Percentiles rank a stretch among this genome's conserved stretches.
Conservation (phyloP, 441 rosid species). For the Eutrema salsugineum region DNA sequence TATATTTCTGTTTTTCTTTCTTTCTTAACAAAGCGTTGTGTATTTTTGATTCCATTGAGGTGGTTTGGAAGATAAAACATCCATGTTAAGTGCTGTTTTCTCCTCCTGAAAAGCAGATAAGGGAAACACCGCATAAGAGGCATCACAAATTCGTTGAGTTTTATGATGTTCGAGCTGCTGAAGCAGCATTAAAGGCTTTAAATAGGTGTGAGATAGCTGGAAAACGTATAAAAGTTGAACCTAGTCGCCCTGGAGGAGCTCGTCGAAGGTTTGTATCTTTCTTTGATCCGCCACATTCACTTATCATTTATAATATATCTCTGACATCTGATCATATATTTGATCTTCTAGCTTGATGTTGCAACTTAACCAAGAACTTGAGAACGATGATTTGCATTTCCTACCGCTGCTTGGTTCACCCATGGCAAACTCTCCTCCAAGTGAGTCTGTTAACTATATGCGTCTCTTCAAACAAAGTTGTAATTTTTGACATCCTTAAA, state of each 20-base stretch:
- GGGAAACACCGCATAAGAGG: constrained; percentile 99
- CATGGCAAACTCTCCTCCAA: constrained; percentile 82
- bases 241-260: constrained; percentile 99
- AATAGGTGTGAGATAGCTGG: constrained; percentile 97
- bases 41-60: constrained; percentile 2
- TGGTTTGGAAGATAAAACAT: constrained; percentile 6
- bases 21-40: neutral
- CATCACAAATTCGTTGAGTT: constrained; percentile 97
- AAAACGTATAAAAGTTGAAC: constrained; percentile 97
- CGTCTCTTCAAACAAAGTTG: constrained; percentile 1
- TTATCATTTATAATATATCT: neutral
- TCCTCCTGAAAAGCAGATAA: constrained; percentile 58
- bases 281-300: neutral
- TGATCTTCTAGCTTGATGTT: constrained; percentile 66
- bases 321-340: constrained; percentile 1
- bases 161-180: constrained; percentile 95
- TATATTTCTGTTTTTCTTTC: neutral
- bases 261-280: constrained; percentile 74
- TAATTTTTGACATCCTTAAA: constrained; percentile 9
- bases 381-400: constrained; percentile 78
- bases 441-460: constrained; percentile 38
- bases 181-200: constrained; percentile 88
- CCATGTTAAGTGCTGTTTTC: constrained; percentile 9
- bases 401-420: constrained; percentile 80
- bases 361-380: constrained; percentile 89